Evolutionary conservation across 371 early-diverging fungal genomes (phyloP).

Genomic region (Haplosporangium sp.): DNA sequence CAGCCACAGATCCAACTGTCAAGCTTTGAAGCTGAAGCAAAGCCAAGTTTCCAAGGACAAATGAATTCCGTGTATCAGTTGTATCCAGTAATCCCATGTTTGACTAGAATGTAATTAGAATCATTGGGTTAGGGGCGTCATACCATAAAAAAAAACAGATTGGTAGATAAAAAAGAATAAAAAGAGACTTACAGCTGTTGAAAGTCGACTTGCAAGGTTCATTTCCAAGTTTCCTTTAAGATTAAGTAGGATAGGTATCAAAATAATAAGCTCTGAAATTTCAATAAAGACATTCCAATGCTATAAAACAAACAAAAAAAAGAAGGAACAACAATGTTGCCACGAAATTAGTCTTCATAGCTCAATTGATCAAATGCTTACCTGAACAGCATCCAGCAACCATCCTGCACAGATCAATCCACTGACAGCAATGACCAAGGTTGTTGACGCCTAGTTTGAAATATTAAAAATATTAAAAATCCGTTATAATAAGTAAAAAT

Average conservation of each 20-base stretch:
- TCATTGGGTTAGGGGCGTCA: background rate
- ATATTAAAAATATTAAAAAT: background rate
- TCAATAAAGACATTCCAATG: slow-evolving; percentile 75
- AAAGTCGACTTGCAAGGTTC: slow-evolving; percentile 85
- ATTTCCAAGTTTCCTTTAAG: slow-evolving; percentile 92
- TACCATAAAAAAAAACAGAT: too few species aligned
- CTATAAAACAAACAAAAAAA: slow-evolving; percentile 37
- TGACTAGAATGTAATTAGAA: slow-evolving; percentile 55
- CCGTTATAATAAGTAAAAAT: background rate
- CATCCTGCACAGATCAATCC: slow-evolving; percentile 82
- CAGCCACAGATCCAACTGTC: slow-evolving; percentile 77
- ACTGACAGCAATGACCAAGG: slow-evolving; percentile 75
- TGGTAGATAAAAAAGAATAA: too few species aligned
- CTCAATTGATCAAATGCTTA: slow-evolving; percentile 39
- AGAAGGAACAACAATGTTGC: too few species aligned
- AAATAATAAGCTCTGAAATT: slow-evolving; percentile 81
- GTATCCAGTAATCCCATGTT: slow-evolving; percentile 75
- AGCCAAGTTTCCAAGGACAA: slow-evolving; percentile 75
- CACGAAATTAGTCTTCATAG: too few species aligned
- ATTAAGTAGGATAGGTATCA: slow-evolving; percentile 86
- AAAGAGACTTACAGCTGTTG: slow-evolving; percentile 72
- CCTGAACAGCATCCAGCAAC: slow-evolving; percentile 75
- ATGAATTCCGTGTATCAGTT: slow-evolving; percentile 58
- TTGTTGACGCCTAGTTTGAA: slow-evolving; percentile 73
- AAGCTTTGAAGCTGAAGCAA: slow-evolving; percentile 78